Percentiles rank a stretch among this genome's conserved stretches.
Conservation (phyloP, 352 stramenopile species). For the Phytophthora multivora region DNA sequence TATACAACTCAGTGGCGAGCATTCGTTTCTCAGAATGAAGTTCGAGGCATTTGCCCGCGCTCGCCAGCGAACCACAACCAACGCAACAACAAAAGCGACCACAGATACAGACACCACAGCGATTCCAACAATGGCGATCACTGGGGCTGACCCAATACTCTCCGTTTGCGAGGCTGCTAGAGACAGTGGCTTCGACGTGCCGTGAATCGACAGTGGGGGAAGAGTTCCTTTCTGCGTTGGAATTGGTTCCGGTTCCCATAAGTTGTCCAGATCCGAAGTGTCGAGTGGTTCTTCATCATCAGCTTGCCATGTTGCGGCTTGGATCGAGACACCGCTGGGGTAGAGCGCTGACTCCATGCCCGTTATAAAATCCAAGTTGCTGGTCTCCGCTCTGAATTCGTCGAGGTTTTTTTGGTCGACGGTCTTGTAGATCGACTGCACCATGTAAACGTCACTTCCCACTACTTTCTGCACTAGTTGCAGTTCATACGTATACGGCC, state of each 20-base stretch:
- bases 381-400: constrained; percentile 18
- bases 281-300: neutral
- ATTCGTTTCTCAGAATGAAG: neutral
- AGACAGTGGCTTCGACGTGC: neutral
- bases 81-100: constrained; percentile 12
- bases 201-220: neutral
- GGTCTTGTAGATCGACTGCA: constrained; percentile 49
- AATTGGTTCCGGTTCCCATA: neutral
- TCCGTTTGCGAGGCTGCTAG: neutral
- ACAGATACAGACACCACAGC: constrained; percentile 3
- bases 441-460: constrained; percentile 39
- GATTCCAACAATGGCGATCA: constrained; percentile 15
- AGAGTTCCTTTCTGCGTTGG: neutral
- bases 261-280: neutral
- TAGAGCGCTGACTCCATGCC: neutral
- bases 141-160: constrained; percentile 1
- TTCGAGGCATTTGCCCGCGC: constrained; percentile 4
- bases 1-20: constrained; percentile 4
- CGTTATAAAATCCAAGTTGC: constrained; percentile 35
- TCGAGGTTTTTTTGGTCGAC: constrained; percentile 44
- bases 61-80: constrained; percentile 11
- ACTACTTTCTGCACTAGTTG: constrained; percentile 40
- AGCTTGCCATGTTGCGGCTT: neutral
- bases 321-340: neutral
- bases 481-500: constrained; percentile 49